phyloP scores from a whole-genome alignment of 108 stramenopile species.

The Nannochloropsis oceanica region DNA sequence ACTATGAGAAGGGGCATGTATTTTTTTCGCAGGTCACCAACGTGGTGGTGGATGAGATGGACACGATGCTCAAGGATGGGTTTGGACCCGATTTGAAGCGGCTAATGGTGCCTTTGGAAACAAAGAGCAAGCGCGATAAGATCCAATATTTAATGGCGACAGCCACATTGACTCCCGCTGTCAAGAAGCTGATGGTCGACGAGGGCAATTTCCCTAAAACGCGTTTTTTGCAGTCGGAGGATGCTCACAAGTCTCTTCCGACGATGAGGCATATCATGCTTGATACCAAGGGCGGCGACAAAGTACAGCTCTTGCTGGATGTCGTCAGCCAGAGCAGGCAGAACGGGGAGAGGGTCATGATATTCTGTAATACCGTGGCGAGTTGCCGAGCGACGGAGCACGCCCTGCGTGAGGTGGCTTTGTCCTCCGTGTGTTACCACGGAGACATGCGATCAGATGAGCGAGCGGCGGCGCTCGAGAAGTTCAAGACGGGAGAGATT shows the following conservation, averaged over 20 bases:
- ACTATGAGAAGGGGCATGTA: constrained; percentile 64
- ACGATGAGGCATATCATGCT: constrained; percentile 70
- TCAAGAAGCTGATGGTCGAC: constrained; percentile 41
- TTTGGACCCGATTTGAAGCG: constrained; percentile 72
- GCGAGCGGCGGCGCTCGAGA: constrained; percentile 44
- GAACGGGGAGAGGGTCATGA: constrained; percentile 32
- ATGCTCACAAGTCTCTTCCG: constrained; percentile 72
- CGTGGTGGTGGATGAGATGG: constrained; percentile 90
- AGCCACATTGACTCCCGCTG: constrained; percentile 83
- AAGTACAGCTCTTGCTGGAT: constrained; percentile 53
- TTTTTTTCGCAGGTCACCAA: constrained; percentile 47
- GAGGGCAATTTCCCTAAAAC: constrained; percentile 35
- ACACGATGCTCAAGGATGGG: constrained; percentile 94
- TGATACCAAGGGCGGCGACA: constrained; percentile 74
- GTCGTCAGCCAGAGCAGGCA: constrained; percentile 43
- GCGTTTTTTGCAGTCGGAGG: constrained; percentile 58
- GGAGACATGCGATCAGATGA: constrained; percentile 54
- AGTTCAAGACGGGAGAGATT: constrained; percentile 26
- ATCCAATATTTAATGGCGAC: constrained; percentile 69
- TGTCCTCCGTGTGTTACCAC: constrained; percentile 50
- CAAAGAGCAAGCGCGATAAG: constrained; percentile 10
- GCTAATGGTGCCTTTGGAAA: constrained; percentile 56
- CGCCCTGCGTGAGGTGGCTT: constrained; percentile 45
- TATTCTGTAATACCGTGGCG: constrained; percentile 82
- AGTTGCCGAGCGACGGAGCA: constrained; percentile 48